phyloP scores from a whole-genome alignment of 306 rosid species.

The Amphicarpaea edgeworthii region DNA sequence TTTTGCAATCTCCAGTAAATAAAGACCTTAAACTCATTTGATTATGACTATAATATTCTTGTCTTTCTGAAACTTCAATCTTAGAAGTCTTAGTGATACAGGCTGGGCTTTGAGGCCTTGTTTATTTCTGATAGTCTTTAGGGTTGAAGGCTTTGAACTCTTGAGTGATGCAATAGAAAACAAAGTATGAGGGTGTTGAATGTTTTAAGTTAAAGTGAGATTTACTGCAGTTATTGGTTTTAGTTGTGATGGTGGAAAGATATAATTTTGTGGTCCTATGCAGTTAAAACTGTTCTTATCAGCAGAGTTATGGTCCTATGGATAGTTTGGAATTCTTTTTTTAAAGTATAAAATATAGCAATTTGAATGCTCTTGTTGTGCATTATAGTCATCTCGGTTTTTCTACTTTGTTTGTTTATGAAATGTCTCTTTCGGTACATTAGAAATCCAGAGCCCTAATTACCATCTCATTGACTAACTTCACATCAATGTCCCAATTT shows the following conservation, averaged over 20 bases:
- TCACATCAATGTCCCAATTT: slow-evolving; percentile 39
- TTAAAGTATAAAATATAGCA: slow-evolving; percentile 39
- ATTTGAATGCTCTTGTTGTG: slow-evolving; percentile 52
- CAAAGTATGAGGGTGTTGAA: slow-evolving; percentile 23
- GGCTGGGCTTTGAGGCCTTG: slow-evolving; percentile 15
- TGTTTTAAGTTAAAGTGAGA: slow-evolving; percentile 40
- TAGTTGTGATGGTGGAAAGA: slow-evolving; percentile 28
- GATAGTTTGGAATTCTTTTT: slow-evolving; percentile 48
- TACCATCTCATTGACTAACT: slow-evolving; percentile 56
- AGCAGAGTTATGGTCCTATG: slow-evolving; percentile 45
- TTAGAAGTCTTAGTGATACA: background rate
- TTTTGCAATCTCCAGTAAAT: slow-evolving; percentile 8
- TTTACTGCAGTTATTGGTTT: slow-evolving; percentile 26
- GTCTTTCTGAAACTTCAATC: slow-evolving; percentile 10
- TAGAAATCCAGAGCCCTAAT: slow-evolving; percentile 58
- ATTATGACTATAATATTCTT: slow-evolving; percentile 3
- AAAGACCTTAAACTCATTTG: slow-evolving; percentile 9
- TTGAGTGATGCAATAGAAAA: slow-evolving; percentile 32
- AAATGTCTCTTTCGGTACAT: slow-evolving; percentile 64
- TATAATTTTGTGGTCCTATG: slow-evolving; percentile 58
- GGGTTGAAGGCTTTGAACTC: slow-evolving; percentile 24
- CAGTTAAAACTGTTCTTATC: slow-evolving; percentile 61
- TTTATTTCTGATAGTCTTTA: slow-evolving; percentile 10
- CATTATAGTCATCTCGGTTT: slow-evolving; percentile 55
- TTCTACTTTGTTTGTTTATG: slow-evolving; percentile 57